Base-by-base conservation (phyloP, 768 basidiomycete species). In the Naganishia vaughanmartiniae region DNA sequence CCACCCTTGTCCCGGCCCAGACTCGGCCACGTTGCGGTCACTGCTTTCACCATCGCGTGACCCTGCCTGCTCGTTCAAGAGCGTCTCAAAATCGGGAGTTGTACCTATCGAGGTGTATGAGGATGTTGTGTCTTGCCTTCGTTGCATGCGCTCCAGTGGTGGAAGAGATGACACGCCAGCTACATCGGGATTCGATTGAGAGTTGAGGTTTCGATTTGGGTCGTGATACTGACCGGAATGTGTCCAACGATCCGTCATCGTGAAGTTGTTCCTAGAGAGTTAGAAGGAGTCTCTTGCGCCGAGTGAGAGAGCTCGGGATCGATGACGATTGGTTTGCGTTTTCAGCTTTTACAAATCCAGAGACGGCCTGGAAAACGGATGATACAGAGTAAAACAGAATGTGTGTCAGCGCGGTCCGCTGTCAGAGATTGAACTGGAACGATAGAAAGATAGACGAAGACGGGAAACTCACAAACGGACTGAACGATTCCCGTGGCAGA, bases 61-160 rank as follows among this genome's bases (percentile, higher is more conserved):
- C 24, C 39, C 60, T n/a, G 60, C 60, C 28, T 63, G 60, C 24
- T 63, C 60, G 24, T 63, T 63, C 24, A 63, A 17, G 12, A 63
- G 39, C 2, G 60, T 63, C 28, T 63, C 60, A 36, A 63, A 63
- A 28, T 63, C 60, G 39, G 60, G 60, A 4, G 60, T 63, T 15
- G 60, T 63, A 4, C 60, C 60, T 2, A 63, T 63, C 42, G 60
- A 63, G 24, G 60, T 63, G 60, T 63, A 63, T 2, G 60, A 63
- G n/a, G 60, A 63, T 42, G 60, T 63, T 21, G 60, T 63, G 6
- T 63, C 60, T 45, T 63, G 60, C 30, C 60, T 63, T 12, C 60
- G 60, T 45, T 63, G 60, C 9, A 26, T 26, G 26, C 39, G 60
- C 4, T 24, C 57, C 31, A 36, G 33, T n/a, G 57, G 57, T 57